Conservation (phyloP, 2,329 filamentous ascomycete species). For the Ceratocystis destructans region DNA sequence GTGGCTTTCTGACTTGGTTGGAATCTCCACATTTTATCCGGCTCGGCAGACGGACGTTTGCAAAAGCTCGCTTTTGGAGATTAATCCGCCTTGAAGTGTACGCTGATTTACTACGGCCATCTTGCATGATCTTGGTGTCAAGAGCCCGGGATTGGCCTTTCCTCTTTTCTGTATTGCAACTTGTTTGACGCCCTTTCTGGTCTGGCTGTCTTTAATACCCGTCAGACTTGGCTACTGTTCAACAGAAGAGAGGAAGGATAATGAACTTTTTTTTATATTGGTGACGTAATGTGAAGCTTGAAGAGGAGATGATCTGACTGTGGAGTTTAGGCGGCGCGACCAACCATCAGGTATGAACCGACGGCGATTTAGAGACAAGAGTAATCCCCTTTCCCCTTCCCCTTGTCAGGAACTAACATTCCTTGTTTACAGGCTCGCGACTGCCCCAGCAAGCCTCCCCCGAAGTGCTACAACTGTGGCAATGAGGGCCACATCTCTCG, state of each 20-base stretch:
- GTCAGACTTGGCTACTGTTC: not conserved
- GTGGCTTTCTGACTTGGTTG: not conserved
- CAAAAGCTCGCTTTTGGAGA: no score
- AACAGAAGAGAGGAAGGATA: not conserved
- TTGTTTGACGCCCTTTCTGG: not conserved
- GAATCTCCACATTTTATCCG: conserved; percentile 1
- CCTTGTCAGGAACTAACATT: conserved; percentile 20
- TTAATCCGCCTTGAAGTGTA: not conserved
- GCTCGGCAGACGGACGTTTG: not conserved
- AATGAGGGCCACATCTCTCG: conserved; percentile 71
- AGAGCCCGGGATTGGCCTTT: not conserved
- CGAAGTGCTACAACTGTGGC: conserved; percentile 78
- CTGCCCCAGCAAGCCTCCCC: conserved; percentile 70
- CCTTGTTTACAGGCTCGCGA: conserved; percentile 51
- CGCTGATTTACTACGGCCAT: not conserved
- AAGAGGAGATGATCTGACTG: conserved; percentile 21
- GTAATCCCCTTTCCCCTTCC: conserved; percentile 8
- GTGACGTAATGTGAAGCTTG: conserved; percentile 16
- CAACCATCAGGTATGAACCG: conserved; percentile 54
- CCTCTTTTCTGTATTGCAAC: not conserved
- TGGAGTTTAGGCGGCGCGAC: conserved; percentile 50
- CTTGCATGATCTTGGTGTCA: not conserved
- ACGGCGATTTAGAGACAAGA: conserved; percentile 20
- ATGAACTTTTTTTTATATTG: not conserved
- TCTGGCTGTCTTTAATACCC: not conserved